phyloP scores from a whole-genome alignment of 2,329 filamentous ascomycete genomes.

The Aspergillus ochraceoroseus region DNA sequence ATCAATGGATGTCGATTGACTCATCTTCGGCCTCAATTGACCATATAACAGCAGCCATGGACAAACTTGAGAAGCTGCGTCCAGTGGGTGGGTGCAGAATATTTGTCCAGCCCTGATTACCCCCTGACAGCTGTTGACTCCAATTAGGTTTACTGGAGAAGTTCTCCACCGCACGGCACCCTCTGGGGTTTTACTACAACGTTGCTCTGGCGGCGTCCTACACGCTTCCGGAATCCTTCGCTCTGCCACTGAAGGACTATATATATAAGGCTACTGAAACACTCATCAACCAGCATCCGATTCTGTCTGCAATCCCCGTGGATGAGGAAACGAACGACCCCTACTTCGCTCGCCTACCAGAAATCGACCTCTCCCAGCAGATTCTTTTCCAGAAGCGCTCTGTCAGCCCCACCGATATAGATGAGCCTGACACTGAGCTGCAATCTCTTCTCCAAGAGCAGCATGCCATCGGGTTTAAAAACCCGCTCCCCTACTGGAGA shows the following conservation, averaged over 20 bases:
- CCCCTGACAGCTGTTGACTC: too few relatives aligned
- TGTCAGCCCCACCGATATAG: constrained; percentile 11
- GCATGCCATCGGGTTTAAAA: constrained; percentile 40
- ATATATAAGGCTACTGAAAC: constrained; percentile 37
- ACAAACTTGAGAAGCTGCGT: constrained; percentile 41
- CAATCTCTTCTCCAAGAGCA: constrained; percentile 40
- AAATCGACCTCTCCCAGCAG: constrained; percentile 39
- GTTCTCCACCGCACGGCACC: constrained; percentile 43
- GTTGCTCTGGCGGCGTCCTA: constrained; percentile 42
- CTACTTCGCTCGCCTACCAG: constrained; percentile 44
- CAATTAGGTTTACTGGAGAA: constrained; percentile 42
- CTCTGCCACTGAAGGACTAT: constrained; percentile 27
- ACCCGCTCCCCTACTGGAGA: constrained; percentile 43
- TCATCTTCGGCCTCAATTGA: neutral
- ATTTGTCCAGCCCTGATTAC: too few relatives aligned
- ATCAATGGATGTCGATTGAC: neutral
- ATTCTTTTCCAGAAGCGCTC: constrained; percentile 35
- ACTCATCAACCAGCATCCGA: constrained; percentile 41
- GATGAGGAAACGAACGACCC: constrained; percentile 40
- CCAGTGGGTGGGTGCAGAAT: constrained; percentile 29
- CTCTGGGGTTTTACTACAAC: constrained; percentile 44
- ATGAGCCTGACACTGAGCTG: constrained; percentile 38
- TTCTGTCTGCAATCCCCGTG: constrained; percentile 43
- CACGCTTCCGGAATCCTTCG: constrained; percentile 25
- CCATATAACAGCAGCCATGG: constrained; percentile 53